A percentile compares a stretch with the other conserved stretches of the same genome.
phyloP scores from a whole-genome alignment of 495 filamentous ascomycete genomes.

The Penicillium steckii region DNA sequence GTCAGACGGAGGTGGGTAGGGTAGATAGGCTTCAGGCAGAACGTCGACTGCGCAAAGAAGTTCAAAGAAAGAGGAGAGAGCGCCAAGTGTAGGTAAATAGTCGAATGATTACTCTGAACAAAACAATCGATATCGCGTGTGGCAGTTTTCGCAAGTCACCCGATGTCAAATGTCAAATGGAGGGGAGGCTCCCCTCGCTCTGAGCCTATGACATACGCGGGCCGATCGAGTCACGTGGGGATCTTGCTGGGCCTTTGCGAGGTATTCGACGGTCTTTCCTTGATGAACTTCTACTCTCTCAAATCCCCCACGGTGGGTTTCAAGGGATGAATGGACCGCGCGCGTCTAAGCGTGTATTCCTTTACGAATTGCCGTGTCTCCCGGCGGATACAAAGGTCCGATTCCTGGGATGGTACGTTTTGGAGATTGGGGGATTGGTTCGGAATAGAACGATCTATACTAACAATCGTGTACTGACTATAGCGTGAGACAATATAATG shows the following conservation, averaged over 20 bases:
- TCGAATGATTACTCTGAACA: background rate
- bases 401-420: conserved; percentile 84
- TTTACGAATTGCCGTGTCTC: conserved; percentile 58
- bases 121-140: background rate
- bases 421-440: background rate
- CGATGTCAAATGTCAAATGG: conserved; percentile 17
- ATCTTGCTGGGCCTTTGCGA: background rate
- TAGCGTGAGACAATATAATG: conserved; percentile 71
- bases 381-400: conserved; percentile 72
- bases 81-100: background rate
- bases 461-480: background rate
- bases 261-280: conserved; percentile 4
- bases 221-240: conserved; percentile 36
- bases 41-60: background rate
- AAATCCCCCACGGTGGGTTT: background rate
- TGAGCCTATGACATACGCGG: conserved; percentile 44
- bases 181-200: conserved; percentile 37
- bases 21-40: conserved; percentile 23
- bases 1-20: conserved; percentile 17
- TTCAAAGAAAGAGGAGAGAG: background rate
- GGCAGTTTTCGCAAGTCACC: conserved; percentile 5
- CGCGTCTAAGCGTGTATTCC: conserved; percentile 65
- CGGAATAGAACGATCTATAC: conserved; percentile 1
- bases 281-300: too few species aligned
- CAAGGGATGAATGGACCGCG: conserved; percentile 56